Percentiles rank a stretch among this genome's conserved stretches.
phyloP scores from a whole-genome alignment of 768 basidiomycete species.

The Cubamyces lactineus region DNA sequence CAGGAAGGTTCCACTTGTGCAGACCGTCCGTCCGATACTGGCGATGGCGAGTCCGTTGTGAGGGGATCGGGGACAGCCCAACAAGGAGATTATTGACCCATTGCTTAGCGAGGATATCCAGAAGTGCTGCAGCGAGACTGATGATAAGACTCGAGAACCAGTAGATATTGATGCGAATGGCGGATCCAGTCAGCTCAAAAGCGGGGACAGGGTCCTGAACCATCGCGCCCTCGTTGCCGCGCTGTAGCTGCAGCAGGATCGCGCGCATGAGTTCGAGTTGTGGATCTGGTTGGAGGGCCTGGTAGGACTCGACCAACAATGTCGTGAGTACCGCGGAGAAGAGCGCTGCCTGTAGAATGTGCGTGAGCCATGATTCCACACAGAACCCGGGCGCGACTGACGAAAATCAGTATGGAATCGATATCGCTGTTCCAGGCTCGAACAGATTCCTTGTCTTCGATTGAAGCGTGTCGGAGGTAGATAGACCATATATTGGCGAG shows the following conservation, averaged over 20 bases:
- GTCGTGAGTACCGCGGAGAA: slow-evolving; percentile 37
- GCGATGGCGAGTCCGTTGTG: slow-evolving; percentile 46
- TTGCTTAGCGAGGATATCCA: slow-evolving; percentile 51
- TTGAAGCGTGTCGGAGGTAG: too few relatives aligned
- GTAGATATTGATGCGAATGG: slow-evolving; percentile 43
- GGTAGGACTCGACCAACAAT: slow-evolving; percentile 34
- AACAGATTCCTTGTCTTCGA: too few relatives aligned
- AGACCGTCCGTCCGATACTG: slow-evolving; percentile 46
- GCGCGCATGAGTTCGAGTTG: slow-evolving; percentile 16
- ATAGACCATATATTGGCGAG: too few relatives aligned
- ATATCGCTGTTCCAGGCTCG: too few relatives aligned
- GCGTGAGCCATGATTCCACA: too few relatives aligned
- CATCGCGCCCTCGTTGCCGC: background rate
- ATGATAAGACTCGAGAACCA: slow-evolving; percentile 44
- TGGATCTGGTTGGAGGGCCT: slow-evolving; percentile 25
- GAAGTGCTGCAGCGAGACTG: slow-evolving; percentile 47
- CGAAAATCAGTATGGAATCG: too few relatives aligned
- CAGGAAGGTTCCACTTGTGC: slow-evolving; percentile 41
- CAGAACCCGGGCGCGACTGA: too few relatives aligned
- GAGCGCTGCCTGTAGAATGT: slow-evolving; percentile 33
- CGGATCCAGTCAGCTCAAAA: slow-evolving; percentile 30
- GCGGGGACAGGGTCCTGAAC: slow-evolving; percentile 3
- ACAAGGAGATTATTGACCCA: slow-evolving; percentile 45
- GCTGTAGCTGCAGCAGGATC: slow-evolving; percentile 1
- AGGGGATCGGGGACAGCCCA: slow-evolving; percentile 31